Conservation (phyloP, 2,329 filamentous ascomycete species). For the Ceratocystis destructans region DNA sequence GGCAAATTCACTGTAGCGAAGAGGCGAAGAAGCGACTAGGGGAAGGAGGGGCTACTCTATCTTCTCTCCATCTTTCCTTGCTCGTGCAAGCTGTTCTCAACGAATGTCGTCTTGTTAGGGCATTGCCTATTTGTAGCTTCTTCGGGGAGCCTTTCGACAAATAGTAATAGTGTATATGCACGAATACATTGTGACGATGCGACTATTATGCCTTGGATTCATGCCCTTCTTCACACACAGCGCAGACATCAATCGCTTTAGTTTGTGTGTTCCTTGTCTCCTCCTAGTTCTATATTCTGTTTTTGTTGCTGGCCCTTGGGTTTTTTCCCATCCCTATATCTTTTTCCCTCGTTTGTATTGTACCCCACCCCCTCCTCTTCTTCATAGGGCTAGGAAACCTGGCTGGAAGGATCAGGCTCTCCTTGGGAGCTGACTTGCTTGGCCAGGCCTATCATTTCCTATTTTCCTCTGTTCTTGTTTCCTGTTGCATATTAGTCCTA, state of each 20-base stretch:
- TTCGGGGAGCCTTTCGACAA: background rate
- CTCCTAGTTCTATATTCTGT: background rate
- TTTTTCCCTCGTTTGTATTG: background rate
- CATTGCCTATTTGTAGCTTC: no score
- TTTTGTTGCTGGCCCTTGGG: background rate
- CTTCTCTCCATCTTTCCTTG: background rate
- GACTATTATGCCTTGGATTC: background rate
- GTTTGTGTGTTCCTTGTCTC: background rate
- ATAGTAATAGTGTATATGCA: background rate
- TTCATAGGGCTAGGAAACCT: constrained; percentile 3
- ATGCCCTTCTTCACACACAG: background rate
- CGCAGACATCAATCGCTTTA: background rate
- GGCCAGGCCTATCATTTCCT: background rate
- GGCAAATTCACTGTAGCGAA: background rate
- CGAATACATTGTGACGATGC: background rate
- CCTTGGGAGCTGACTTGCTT: background rate
- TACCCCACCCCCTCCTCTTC: background rate
- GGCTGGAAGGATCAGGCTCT: constrained; percentile 2
- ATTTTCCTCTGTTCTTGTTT: background rate
- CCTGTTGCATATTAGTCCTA: background rate
- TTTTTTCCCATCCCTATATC: background rate
- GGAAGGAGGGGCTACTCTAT: background rate
- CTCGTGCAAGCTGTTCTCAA: background rate
- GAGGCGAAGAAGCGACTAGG: background rate
- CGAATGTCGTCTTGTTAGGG: no score